These are phyloP conservation scores for Stereocaulon alpinum DNA, from an alignment of 495 filamentous ascomycete species.

Conservation along the genomic window DNA sequence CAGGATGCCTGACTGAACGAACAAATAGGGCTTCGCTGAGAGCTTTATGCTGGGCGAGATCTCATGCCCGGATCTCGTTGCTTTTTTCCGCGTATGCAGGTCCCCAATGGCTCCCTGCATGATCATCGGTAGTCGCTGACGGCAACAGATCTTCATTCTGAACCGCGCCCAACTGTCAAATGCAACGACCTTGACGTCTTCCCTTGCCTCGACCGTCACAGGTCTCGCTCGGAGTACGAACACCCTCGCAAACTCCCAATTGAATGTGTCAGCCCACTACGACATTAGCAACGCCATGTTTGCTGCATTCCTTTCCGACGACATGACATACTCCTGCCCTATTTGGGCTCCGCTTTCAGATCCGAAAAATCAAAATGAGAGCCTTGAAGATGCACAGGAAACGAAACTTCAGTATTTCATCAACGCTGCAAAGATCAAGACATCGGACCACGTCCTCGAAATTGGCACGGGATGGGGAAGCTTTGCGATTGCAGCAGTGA, in stretches of 20 bases:
- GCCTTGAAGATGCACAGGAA: slow-evolving; percentile 52
- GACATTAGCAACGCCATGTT: slow-evolving; percentile 70
- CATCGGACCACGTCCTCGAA: slow-evolving; percentile 55
- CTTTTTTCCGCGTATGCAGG: slow-evolving; percentile 48
- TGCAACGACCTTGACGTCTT: slow-evolving; percentile 49
- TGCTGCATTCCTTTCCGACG: slow-evolving; percentile 56
- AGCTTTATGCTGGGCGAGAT: slow-evolving; percentile 62
- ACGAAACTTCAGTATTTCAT: slow-evolving; percentile 55
- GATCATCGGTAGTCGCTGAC: slow-evolving; percentile 10
- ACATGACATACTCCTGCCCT: slow-evolving; percentile 70
- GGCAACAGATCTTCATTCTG: slow-evolving; percentile 48
- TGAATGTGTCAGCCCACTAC: slow-evolving; percentile 62
- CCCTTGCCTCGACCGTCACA: slow-evolving; percentile 39
- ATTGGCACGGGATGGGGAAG: slow-evolving; percentile 64
- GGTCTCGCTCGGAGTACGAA: slow-evolving; percentile 49
- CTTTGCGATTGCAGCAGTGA: slow-evolving; percentile 53
- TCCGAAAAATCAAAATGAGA: slow-evolving; percentile 34
- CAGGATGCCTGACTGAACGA: not conserved
- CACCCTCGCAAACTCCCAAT: slow-evolving; percentile 50
- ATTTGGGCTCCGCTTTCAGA: slow-evolving; percentile 45
- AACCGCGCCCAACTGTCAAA: slow-evolving; percentile 49
- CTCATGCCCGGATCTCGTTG: slow-evolving; percentile 48
- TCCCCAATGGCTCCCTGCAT: slow-evolving; percentile 1
- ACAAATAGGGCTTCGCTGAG: slow-evolving; percentile 50
- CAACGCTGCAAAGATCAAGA: slow-evolving; percentile 45